These are phyloP conservation scores for Bauhinia variegata DNA, from an alignment of 306 rosid species.

Conservation along the genomic window DNA sequence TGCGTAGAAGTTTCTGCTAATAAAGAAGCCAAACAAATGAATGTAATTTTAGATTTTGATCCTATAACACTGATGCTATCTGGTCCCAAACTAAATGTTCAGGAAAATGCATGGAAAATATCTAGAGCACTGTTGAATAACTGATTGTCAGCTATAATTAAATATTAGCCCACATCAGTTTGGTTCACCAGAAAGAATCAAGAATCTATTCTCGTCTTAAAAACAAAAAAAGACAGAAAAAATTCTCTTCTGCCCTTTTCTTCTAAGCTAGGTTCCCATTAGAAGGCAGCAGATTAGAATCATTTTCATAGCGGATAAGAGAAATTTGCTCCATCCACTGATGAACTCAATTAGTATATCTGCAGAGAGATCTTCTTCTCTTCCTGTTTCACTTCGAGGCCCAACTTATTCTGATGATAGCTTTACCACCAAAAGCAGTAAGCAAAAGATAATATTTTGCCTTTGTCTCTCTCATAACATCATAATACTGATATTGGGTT, in stretches of 20 bases:
- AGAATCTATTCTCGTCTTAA: too few relatives aligned
- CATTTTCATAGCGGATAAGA: constrained; percentile 23
- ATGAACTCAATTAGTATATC: constrained; percentile 43
- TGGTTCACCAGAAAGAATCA: too few relatives aligned
- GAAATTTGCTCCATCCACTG: constrained; percentile 13
- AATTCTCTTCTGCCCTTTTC: too few relatives aligned
- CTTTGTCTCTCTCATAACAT: constrained; percentile 8
- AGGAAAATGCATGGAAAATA: too few relatives aligned
- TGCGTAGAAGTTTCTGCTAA: neutral
- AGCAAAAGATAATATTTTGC: constrained; percentile 30
- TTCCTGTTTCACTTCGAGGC: constrained; percentile 40
- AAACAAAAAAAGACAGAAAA: too few relatives aligned
- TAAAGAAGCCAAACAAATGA: neutral
- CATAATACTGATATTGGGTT: neutral
- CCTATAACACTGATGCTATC: neutral
- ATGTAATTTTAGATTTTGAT: neutral
- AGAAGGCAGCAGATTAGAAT: too few relatives aligned
- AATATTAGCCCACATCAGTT: too few relatives aligned
- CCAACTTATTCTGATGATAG: constrained; percentile 41
- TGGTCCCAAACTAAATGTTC: too few relatives aligned
- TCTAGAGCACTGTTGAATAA: too few relatives aligned
- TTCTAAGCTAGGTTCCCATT: too few relatives aligned
- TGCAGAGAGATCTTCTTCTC: constrained; percentile 19
- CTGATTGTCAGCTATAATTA: too few relatives aligned
- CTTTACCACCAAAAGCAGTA: constrained; percentile 46